A percentile compares a stretch with the other conserved stretches of the same genome.
Evolutionary conservation across 495 filamentous ascomycete genomes (phyloP).

Genomic region (Lichina pygmaea): DNA sequence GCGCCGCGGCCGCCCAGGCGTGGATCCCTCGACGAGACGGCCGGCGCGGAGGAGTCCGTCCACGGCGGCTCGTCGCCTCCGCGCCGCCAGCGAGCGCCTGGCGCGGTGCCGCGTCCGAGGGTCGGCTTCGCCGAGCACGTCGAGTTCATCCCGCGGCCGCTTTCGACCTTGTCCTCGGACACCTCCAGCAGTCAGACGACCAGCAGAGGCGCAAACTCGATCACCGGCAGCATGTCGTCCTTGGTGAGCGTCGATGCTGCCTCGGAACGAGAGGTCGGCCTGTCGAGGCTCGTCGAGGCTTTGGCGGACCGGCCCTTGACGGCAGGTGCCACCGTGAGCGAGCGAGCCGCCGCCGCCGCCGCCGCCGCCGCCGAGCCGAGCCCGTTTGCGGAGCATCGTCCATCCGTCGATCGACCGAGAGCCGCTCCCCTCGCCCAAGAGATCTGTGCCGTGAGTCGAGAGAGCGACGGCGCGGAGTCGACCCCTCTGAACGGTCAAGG

Average conservation of each 20-base stretch:
- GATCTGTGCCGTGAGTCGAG: no score
- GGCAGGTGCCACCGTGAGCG: no score
- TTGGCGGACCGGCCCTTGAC: no score
- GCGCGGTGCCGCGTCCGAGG: slow-evolving; percentile 11
- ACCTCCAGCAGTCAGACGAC: slow-evolving; percentile 37
- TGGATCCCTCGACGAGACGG: background rate
- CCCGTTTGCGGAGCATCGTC: no score
- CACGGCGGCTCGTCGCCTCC: slow-evolving; percentile 6
- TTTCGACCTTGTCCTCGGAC: slow-evolving; percentile 49
- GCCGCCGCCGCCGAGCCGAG: no score
- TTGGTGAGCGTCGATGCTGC: slow-evolving; percentile 17
- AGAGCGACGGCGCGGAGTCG: no score
- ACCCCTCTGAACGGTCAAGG: no score
- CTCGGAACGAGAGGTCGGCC: no score
- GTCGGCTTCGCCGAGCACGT: slow-evolving; percentile 33
- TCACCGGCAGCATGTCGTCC: slow-evolving; percentile 35
- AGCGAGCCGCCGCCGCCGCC: no score
- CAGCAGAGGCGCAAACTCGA: slow-evolving; percentile 30
- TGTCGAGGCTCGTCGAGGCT: no score
- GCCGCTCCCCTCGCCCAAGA: no score
- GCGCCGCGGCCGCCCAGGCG: background rate
- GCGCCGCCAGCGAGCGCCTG: slow-evolving; percentile 9
- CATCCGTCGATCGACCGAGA: no score
- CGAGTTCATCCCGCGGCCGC: slow-evolving; percentile 43
- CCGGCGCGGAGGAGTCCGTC: background rate